A percentile compares a stretch with the other conserved stretches of the same genome.
These are phyloP conservation scores for Suillus subluteus DNA, from an alignment of 768 basidiomycete species.

Conservation along the genomic window DNA sequence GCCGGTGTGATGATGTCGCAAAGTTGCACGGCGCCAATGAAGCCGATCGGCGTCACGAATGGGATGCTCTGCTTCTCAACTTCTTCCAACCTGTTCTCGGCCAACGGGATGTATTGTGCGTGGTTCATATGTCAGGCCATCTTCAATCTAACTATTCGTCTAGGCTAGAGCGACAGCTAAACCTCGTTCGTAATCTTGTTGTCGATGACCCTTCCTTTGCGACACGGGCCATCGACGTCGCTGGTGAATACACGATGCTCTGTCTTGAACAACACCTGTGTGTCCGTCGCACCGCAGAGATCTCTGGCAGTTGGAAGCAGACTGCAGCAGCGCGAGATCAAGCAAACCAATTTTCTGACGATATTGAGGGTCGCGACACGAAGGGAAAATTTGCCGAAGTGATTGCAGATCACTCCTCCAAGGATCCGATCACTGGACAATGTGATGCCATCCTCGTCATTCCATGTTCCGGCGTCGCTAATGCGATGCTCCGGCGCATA, in stretches of 20 bases:
- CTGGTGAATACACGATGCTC: fast-evolving
- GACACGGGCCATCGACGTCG: neutral
- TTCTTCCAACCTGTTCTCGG: neutral
- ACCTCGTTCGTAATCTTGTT: neutral
- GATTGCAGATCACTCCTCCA: neutral
- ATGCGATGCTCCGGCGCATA: neutral
- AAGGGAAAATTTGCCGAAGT: neutral
- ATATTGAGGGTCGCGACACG: neutral
- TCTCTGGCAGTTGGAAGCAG: neutral
- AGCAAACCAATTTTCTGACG: neutral
- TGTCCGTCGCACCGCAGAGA: neutral
- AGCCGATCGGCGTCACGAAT: neutral
- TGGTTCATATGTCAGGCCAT: neutral
- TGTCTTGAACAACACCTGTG: fast-evolving
- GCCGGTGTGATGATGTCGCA: neutral
- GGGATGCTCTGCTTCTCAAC: slow-evolving; percentile 1
- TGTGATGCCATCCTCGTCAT: neutral
- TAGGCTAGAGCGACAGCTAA: neutral
- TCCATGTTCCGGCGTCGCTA: neutral
- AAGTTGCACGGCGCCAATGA: neutral
- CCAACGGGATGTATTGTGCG: neutral
- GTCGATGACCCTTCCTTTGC: neutral
- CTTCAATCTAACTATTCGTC: neutral
- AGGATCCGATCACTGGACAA: neutral
- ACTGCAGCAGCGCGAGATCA: neutral